These are phyloP conservation scores for Kazachstania kunashirensis DNA, from an alignment of 805 yeast genomes.

Conservation along the genomic window DNA sequence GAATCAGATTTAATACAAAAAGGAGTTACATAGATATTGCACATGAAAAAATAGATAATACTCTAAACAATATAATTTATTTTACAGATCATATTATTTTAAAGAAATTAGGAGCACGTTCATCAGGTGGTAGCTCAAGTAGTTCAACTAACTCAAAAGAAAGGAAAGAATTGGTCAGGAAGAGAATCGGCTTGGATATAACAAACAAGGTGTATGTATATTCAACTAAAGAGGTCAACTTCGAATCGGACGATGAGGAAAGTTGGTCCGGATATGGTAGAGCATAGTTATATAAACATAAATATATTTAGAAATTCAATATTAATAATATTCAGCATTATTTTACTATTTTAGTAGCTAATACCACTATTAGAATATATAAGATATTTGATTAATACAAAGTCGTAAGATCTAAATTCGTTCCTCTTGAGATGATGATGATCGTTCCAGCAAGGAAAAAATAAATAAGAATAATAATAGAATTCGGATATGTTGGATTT, in stretches of 20 bases:
- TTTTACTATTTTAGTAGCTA: too few species aligned
- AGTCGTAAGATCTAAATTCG: too few species aligned
- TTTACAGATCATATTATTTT: slow-evolving; percentile 47
- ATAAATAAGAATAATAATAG: too few species aligned
- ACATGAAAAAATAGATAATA: slow-evolving; percentile 17
- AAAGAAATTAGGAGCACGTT: slow-evolving; percentile 49
- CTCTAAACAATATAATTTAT: slow-evolving; percentile 34
- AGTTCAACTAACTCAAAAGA: slow-evolving; percentile 15
- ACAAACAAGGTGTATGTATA: slow-evolving; percentile 35
- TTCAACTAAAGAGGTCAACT: slow-evolving; percentile 34
- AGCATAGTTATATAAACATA: background rate
- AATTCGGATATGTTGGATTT: too few species aligned
- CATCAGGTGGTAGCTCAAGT: slow-evolving; percentile 30
- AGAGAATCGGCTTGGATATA: slow-evolving; percentile 20
- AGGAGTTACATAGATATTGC: slow-evolving; percentile 15
- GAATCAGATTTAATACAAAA: slow-evolving; percentile 12
- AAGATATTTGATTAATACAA: too few species aligned
- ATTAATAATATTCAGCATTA: too few species aligned
- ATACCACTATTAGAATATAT: too few species aligned
- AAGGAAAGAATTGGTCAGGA: slow-evolving; percentile 19
- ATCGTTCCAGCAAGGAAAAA: too few species aligned
- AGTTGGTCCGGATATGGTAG: background rate
- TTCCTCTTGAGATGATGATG: too few species aligned
- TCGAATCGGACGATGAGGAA: slow-evolving; percentile 16
- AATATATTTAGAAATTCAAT: too few species aligned